Base-by-base conservation (phyloP, 148 eudicot species). In the Rhododendron williamsianum region DNA sequence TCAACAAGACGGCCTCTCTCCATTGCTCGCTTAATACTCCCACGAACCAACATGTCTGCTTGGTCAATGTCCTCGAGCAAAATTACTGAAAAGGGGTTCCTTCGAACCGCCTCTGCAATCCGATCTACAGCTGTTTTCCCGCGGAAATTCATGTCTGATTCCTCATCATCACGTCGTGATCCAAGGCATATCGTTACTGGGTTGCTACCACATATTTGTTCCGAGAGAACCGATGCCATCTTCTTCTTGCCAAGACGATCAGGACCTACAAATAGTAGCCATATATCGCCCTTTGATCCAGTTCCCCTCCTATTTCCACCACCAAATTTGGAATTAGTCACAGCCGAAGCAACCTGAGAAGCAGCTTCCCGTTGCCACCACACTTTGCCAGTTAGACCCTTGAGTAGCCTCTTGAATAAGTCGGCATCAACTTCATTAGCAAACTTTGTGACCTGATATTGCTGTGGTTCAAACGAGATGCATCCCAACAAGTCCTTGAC, bases 321-420 rank as follows among this genome's bases (percentile, higher is more conserved):
- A 21, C 98, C 96, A 9, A 87, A 85, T 87, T 90, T 92, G 90
- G 95, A 95, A 49, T 87, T 88, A 2, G 95, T 92, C 48, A 95
- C 87, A 2, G 98, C 84, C 0, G 96, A 87, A 25, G 99, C 98
- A 45, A 95, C 90, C 10, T 89, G 89, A 35, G 96, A 90, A 49
- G 98, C 98, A 6, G 99, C 99, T 72, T 95, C 98, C 18, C 88
- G 90, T 87, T 97, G 99, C 99, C 99, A 97, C 92, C 95, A 93
- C 9, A 94, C 98, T 84, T 91, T 97, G 85, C 93, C 98, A 84
- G 89, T 90, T 38, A 97, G 90, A 56, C 94, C 95, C 90, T 95
- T 97, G 51, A 97, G 92, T 49, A 97, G 93, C 88, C 87, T 91
- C 91, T 97, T 97, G 88, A 87, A 97, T 2, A 92, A 89, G 87